These are phyloP conservation scores for Athelia psychrophila DNA, from an alignment of 1,284 basidiomycete genomes.

Conservation along the genomic window DNA sequence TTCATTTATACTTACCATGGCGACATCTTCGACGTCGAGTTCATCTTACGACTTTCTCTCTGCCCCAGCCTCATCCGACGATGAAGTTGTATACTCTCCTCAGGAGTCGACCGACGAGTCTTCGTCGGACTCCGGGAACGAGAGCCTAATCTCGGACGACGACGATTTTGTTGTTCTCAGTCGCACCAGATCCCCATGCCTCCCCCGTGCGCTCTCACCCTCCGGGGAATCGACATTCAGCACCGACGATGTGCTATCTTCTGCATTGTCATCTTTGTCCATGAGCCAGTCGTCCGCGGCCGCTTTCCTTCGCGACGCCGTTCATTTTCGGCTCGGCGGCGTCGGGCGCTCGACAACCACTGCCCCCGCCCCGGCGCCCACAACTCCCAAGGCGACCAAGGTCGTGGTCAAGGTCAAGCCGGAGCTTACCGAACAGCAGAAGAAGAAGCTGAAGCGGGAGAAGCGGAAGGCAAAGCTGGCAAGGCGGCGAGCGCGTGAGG, in stretches of 20 bases:
- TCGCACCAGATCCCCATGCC: constrained; percentile 21
- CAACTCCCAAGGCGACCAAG: not conserved
- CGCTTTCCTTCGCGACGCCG: no score
- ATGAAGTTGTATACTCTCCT: constrained; percentile 53
- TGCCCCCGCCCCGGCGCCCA: not conserved
- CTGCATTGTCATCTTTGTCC: not conserved
- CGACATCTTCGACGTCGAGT: constrained; percentile 16
- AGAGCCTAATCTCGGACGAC: constrained; percentile 22
- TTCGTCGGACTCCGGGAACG: constrained; percentile 18
- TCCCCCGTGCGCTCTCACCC: constrained; percentile 4
- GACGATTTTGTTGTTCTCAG: constrained; percentile 44
- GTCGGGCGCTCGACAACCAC: constrained; percentile 2
- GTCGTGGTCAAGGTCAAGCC: constrained; percentile 7
- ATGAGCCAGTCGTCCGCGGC: not conserved
- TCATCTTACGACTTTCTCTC: constrained; percentile 29
- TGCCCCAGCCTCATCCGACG: constrained; percentile 37
- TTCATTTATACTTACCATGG: not conserved
- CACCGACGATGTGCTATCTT: no score
- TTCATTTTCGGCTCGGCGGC: no score
- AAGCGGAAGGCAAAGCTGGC: constrained; percentile 15
- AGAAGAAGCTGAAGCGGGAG: constrained; percentile 7
- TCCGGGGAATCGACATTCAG: no score
- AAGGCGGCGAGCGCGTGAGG: not conserved
- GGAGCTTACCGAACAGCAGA: constrained; percentile 10
- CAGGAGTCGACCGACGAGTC: constrained; percentile 14